Percentiles rank a stretch among this genome's conserved stretches.
Evolutionary conservation across 2,329 filamentous ascomycete species (phyloP).

Genomic region (Fusarium continuum): DNA sequence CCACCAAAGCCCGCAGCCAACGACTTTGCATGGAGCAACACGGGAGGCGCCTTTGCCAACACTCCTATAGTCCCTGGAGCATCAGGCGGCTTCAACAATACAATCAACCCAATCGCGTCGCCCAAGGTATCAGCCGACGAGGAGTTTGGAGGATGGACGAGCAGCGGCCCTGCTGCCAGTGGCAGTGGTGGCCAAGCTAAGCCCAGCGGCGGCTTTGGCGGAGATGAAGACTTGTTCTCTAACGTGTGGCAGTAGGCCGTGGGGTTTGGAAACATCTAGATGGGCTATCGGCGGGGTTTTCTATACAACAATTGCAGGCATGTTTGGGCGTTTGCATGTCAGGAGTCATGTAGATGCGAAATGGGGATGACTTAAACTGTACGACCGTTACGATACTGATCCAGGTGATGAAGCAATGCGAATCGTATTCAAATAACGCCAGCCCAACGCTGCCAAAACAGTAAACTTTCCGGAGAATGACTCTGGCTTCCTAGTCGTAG

Average conservation of each 20-base stretch:
- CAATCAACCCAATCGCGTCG: slow-evolving; percentile 54
- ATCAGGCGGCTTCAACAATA: slow-evolving; percentile 74
- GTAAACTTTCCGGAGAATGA: slow-evolving; percentile 9
- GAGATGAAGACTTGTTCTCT: slow-evolving; percentile 87
- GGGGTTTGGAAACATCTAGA: slow-evolving; percentile 21
- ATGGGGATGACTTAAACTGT: slow-evolving; percentile 27
- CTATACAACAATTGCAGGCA: slow-evolving; percentile 44
- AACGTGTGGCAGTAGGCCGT: slow-evolving; percentile 87
- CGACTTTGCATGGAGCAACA: slow-evolving; percentile 69
- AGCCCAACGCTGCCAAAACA: slow-evolving; percentile 29
- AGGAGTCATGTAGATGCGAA: slow-evolving; percentile 47
- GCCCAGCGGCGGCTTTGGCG: slow-evolving; percentile 68
- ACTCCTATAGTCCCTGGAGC: slow-evolving; percentile 69
- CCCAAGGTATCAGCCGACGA: slow-evolving; percentile 87
- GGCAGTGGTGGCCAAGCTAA: slow-evolving; percentile 55
- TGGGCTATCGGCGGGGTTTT: slow-evolving; percentile 21
- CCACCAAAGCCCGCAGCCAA: slow-evolving; percentile 57
- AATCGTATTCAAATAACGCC: slow-evolving; percentile 38
- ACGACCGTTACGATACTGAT: slow-evolving; percentile 11
- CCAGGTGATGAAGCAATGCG: slow-evolving; percentile 14
- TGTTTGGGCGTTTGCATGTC: slow-evolving; percentile 49
- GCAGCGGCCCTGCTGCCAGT: slow-evolving; percentile 62
- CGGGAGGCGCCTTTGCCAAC: slow-evolving; percentile 60
- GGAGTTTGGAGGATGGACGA: slow-evolving; percentile 96
- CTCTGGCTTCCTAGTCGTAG: slow-evolving; percentile 1